A percentile compares a stretch with the other conserved stretches of the same genome.
phyloP scores from a whole-genome alignment of 2,329 filamentous ascomycete species.

The Dactylellina leptospora region DNA sequence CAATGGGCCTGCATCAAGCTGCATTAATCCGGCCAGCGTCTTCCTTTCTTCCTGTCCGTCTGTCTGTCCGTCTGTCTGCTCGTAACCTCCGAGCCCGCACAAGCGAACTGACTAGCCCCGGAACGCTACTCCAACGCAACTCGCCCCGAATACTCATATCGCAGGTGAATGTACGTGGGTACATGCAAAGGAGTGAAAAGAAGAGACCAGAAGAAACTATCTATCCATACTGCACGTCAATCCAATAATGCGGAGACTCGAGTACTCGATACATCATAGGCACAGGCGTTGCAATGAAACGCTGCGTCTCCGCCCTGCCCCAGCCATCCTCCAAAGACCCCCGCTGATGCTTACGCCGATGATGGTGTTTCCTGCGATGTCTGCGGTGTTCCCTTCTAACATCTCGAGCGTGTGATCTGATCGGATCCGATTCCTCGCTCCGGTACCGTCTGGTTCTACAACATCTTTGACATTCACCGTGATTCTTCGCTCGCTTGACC shows the following conservation, averaged over 20 bases:
- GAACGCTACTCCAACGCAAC: conserved; percentile 15
- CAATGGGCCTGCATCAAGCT: background rate
- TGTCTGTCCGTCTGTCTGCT: background rate
- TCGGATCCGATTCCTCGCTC: background rate
- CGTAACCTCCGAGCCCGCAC: conserved; percentile 19
- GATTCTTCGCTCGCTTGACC: too few relatives aligned
- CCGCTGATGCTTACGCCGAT: conserved; percentile 4
- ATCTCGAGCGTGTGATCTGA: background rate
- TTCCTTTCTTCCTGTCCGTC: background rate
- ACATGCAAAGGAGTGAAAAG: background rate
- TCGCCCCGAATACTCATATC: too few relatives aligned
- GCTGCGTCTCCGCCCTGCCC: background rate
- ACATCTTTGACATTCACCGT: too few relatives aligned
- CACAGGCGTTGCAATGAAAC: background rate
- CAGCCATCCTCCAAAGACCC: background rate
- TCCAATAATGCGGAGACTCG: conserved; percentile 6
- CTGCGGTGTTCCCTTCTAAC: background rate
- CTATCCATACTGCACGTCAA: conserved; percentile 8
- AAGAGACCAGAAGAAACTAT: too few relatives aligned
- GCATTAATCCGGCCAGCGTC: background rate
- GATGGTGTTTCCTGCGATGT: conserved; percentile 25
- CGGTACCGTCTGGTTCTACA: too few relatives aligned
- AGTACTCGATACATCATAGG: conserved; percentile 6
- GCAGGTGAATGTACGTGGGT: too few relatives aligned
- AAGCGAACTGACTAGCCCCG: background rate